phyloP scores from a whole-genome alignment of 331 rosid genomes.

The Acacia pycnantha region DNA sequence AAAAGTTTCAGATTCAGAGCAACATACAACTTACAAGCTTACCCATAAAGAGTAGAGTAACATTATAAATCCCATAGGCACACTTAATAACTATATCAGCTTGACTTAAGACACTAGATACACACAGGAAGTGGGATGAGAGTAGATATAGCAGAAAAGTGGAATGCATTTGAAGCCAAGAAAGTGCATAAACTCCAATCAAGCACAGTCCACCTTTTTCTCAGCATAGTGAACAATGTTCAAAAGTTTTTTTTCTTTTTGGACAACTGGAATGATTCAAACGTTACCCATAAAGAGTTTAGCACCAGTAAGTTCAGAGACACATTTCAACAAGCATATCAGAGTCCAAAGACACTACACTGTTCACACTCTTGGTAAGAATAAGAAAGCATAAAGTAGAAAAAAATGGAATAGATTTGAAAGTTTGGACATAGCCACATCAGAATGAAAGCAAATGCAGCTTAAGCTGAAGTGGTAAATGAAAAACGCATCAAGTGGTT shows the following conservation, averaged over 20 bases:
- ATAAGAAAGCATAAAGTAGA: background rate
- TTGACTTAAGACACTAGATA: background rate
- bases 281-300: constrained; percentile 1
- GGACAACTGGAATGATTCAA: background rate
- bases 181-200: background rate
- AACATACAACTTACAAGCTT: background rate
- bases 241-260: background rate
- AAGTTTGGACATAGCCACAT: background rate
- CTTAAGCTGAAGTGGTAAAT: background rate
- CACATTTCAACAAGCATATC: constrained; percentile 22
- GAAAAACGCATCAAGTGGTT: background rate
- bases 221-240: background rate
- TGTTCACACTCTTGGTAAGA: background rate
- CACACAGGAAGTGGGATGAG: background rate
- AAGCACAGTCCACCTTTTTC: background rate
- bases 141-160: constrained; percentile 15
- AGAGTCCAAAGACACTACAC: constrained; percentile 1
- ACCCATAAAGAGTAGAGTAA: background rate
- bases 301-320: background rate
- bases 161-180: background rate
- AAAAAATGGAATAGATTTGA: background rate
- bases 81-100: background rate
- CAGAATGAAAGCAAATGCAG: constrained; percentile 5
- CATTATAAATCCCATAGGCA: background rate
- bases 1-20: constrained; percentile 10